Conservation (phyloP, 768 basidiomycete genomes). For the Mycena vitilis region DNA sequence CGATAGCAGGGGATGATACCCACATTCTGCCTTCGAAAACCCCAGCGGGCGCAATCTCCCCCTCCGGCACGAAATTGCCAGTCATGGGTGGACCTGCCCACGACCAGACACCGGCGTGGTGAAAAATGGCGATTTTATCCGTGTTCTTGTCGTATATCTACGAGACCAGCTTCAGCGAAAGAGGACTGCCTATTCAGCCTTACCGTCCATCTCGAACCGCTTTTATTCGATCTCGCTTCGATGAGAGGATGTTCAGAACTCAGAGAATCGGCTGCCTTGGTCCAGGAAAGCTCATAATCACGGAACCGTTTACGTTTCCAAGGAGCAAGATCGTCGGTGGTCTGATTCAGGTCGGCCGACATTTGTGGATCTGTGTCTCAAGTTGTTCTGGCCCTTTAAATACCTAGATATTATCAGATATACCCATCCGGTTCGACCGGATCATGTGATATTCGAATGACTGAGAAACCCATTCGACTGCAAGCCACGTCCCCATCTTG, state of each 20-base stretch:
- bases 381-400: too few relatives aligned
- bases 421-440: too few relatives aligned
- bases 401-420: neutral
- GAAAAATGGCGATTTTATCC: neutral
- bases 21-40: neutral
- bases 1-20: too few relatives aligned
- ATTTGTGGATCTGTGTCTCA: too few relatives aligned
- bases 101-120: neutral
- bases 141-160: conserved; percentile 8
- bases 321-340: neutral
- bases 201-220: conserved; percentile 1
- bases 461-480: too few relatives aligned
- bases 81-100: neutral
- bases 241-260: neutral
- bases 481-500: too few relatives aligned
- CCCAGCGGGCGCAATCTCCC: neutral
- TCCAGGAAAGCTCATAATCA: neutral
- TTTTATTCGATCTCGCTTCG: neutral
- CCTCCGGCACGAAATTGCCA: neutral
- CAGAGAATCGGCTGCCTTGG: neutral
- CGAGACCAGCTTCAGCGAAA: too few relatives aligned
- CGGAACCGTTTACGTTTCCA: conserved; percentile 4
- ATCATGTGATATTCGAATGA: too few relatives aligned
- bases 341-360: neutral
- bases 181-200: neutral